Conservation (phyloP, 192 early-diverging fungal genomes). For the Gryganskiella cystojenkinii region DNA sequence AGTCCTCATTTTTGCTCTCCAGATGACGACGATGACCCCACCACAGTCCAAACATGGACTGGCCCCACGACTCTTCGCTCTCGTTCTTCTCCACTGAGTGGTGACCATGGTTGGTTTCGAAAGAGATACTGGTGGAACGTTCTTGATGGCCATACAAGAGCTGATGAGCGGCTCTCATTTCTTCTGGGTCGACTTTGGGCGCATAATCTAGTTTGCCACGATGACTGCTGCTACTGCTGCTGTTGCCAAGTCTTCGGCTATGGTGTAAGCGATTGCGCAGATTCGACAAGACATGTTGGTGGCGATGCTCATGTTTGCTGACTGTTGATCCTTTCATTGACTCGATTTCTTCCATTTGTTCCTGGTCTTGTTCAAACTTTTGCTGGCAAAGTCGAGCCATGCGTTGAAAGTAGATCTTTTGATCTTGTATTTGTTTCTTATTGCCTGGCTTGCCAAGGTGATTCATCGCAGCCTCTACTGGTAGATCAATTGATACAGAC, state of each 20-base stretch:
- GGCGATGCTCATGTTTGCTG: neutral
- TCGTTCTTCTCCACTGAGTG: neutral
- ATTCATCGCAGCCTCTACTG: conserved; percentile 22
- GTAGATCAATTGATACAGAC: conserved; percentile 21
- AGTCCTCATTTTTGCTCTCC: neutral
- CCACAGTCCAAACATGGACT: conserved; percentile 29
- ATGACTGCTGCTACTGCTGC: neutral
- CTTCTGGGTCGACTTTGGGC: conserved; percentile 33
- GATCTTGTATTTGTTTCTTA: conserved; percentile 20
- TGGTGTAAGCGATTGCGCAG: conserved; percentile 2
- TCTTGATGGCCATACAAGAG: conserved; percentile 4
- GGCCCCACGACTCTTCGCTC: conserved; percentile 8
- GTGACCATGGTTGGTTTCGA: too few species aligned
- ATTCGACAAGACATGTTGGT: conserved; percentile 1
- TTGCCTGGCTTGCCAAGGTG: conserved; percentile 18
- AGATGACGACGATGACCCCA: conserved; percentile 22
- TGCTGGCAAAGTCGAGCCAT: conserved; percentile 37
- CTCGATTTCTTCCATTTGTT: neutral
- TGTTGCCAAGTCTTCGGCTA: neutral
- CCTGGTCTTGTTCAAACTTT: conserved; percentile 33
- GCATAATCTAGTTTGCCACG: neutral
- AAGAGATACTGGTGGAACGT: neutral
- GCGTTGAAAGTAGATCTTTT: conserved; percentile 29
- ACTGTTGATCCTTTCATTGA: neutral
- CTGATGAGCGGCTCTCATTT: conserved; percentile 34